Percentiles rank a stretch among this genome's conserved stretches.
Evolutionary conservation across 225 moss, liverwort and hornwort species (phyloP).

Genomic region (Polytrichum formosum): DNA sequence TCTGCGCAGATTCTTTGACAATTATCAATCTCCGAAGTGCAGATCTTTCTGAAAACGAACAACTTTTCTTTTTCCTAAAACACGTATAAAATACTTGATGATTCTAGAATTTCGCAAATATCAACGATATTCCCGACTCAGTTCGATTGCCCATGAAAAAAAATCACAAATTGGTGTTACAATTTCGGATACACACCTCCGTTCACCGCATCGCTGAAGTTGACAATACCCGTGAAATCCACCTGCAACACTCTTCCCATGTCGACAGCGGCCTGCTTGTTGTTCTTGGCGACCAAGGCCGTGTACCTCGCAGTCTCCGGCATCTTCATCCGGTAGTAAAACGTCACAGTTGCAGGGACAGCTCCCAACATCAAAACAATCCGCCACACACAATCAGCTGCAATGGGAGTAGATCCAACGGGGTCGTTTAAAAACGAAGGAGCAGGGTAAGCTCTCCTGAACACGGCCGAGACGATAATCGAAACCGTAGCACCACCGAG

Average conservation of each 20-base stretch:
- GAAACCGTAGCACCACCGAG: conserved; percentile 39
- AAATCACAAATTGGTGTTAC: no score
- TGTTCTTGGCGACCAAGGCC: conserved; percentile 48
- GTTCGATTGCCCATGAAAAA: no score
- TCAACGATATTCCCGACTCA: no score
- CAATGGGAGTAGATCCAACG: conserved; percentile 25
- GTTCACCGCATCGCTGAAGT: conserved; percentile 12
- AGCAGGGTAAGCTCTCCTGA: conserved; percentile 10
- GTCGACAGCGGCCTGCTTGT: conserved; percentile 46
- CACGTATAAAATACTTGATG: no score
- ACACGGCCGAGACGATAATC: conserved; percentile 36
- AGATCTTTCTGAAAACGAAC: no score
- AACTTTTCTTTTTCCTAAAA: no score
- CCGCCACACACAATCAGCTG: conserved; percentile 58
- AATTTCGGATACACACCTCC: conserved; percentile 10
- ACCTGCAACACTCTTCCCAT: conserved; percentile 53
- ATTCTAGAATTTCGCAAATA: no score
- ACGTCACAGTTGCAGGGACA: conserved; percentile 48
- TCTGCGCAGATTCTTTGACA: no score
- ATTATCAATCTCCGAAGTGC: no score
- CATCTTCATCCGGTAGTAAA: conserved; percentile 66
- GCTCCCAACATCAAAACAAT: conserved; percentile 48
- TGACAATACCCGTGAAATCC: conserved; percentile 20
- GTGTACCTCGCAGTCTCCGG: conserved; percentile 69
- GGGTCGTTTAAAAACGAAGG: conserved; percentile 22